These are phyloP conservation scores for Mangifera indica DNA, from an alignment of 345 rosid genomes.

Conservation along the genomic window DNA sequence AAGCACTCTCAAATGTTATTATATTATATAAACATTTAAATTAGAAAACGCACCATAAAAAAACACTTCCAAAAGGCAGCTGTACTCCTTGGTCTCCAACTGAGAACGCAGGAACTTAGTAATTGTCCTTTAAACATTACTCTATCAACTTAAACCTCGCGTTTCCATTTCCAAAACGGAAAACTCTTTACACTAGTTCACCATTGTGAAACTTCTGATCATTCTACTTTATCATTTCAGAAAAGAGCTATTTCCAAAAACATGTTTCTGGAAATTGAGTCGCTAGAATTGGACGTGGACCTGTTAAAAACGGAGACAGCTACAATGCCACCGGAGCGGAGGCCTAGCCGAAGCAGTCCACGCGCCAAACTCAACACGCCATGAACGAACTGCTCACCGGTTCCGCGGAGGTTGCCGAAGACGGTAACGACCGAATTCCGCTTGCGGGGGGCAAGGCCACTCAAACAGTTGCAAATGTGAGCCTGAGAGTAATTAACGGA, in stretches of 20 bases:
- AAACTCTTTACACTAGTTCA: background rate
- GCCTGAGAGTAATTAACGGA: conserved; percentile 40
- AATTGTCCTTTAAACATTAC: background rate
- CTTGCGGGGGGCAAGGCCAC: conserved; percentile 48
- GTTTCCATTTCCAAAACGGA: background rate
- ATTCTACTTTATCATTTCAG: background rate
- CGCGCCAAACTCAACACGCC: conserved; percentile 48
- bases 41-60: no score
- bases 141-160: background rate
- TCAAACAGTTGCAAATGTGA: conserved; percentile 74
- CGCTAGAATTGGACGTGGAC: conserved; percentile 48
- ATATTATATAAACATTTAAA: no score
- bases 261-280: background rate
- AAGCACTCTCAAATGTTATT: no score
- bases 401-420: conserved; percentile 42
- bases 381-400: conserved; percentile 60
- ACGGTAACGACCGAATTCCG: conserved; percentile 40
- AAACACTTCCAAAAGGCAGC: background rate
- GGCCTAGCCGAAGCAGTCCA: conserved; percentile 49
- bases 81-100: background rate
- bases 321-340: conserved; percentile 58
- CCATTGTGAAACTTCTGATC: background rate
- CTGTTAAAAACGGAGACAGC: conserved; percentile 65
- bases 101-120: background rate
- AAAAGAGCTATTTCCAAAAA: background rate